Evolutionary conservation across 768 basidiomycete genomes (phyloP).

Genomic region (Arthromyces matolae): DNA sequence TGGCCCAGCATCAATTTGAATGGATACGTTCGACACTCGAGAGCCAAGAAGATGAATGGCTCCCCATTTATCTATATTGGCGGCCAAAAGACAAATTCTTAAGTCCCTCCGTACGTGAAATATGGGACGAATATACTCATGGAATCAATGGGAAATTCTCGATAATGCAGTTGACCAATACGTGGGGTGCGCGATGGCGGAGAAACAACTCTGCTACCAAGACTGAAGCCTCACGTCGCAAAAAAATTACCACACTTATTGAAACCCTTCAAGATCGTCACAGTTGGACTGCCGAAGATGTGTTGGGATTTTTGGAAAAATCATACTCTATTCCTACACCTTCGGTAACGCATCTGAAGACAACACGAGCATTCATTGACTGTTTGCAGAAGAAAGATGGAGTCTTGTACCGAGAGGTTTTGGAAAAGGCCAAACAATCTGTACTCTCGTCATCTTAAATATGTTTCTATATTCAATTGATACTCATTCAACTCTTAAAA

Average conservation of each 20-base stretch:
- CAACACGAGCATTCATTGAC: conserved; percentile 13
- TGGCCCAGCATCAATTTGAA: conserved; percentile 16
- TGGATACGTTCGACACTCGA: conserved; percentile 18
- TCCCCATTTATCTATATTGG: neutral
- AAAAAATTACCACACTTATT: conserved; percentile 21
- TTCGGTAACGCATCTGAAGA: conserved; percentile 7
- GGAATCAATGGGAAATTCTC: neutral
- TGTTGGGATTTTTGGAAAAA: conserved; percentile 21
- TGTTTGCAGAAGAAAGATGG: conserved; percentile 12
- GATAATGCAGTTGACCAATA: neutral
- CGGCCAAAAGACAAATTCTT: neutral
- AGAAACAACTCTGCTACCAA: conserved; percentile 18
- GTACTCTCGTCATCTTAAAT: too few relatives aligned
- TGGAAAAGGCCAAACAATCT: neutral
- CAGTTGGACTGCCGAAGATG: conserved; percentile 16
- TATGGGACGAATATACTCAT: neutral
- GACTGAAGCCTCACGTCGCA: conserved; percentile 20
- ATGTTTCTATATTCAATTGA: too few relatives aligned
- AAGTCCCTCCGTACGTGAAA: neutral
- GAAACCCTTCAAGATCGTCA: conserved; percentile 16
- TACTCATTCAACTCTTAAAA: too few relatives aligned
- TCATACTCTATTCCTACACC: conserved; percentile 16
- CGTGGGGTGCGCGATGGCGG: conserved; percentile 21
- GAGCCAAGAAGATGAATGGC: neutral
- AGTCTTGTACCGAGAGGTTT: neutral